Percentiles rank a stretch among this genome's conserved stretches.
These are phyloP conservation scores for Aspergillus homomorphus DNA, from an alignment of 495 filamentous ascomycete genomes.

Conservation along the genomic window DNA sequence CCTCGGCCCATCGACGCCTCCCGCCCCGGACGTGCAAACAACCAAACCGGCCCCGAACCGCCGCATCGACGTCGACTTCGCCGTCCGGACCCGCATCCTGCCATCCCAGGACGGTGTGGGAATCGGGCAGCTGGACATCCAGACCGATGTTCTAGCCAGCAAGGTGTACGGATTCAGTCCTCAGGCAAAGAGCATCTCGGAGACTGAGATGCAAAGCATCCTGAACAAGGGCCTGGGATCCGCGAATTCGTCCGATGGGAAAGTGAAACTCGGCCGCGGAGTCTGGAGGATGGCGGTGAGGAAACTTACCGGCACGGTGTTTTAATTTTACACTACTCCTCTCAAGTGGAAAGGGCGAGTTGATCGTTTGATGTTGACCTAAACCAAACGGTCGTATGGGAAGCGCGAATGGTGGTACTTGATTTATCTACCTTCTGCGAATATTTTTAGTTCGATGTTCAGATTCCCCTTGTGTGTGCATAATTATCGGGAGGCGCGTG, in stretches of 20 bases:
- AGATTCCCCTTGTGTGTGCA: background rate
- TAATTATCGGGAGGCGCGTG: background rate
- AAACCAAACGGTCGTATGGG: background rate
- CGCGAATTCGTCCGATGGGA: conserved; percentile 11
- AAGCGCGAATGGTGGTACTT: no score
- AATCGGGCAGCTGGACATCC: conserved; percentile 35
- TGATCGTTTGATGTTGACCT: no score
- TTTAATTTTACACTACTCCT: no score
- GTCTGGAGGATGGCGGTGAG: conserved; percentile 43
- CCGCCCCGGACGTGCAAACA: conserved; percentile 19
- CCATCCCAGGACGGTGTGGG: conserved; percentile 13
- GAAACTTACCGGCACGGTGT: conserved; percentile 34
- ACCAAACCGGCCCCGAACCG: no score
- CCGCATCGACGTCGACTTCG: conserved; percentile 46
- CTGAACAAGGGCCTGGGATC: conserved; percentile 31
- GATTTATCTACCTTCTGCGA: no score
- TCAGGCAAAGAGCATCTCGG: conserved; percentile 31
- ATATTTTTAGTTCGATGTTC: background rate
- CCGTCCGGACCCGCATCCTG: conserved; percentile 30
- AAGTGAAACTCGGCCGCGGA: conserved; percentile 34
- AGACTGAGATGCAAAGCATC: conserved; percentile 39
- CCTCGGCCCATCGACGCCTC: conserved; percentile 27
- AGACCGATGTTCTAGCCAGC: conserved; percentile 40
- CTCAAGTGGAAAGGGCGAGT: no score
- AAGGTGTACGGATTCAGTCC: conserved; percentile 46